Evolutionary conservation across 352 stramenopile species (phyloP), one percentile per base, ranked within the genome.

Genomic region (Phytophthora tentaculata): DNA sequence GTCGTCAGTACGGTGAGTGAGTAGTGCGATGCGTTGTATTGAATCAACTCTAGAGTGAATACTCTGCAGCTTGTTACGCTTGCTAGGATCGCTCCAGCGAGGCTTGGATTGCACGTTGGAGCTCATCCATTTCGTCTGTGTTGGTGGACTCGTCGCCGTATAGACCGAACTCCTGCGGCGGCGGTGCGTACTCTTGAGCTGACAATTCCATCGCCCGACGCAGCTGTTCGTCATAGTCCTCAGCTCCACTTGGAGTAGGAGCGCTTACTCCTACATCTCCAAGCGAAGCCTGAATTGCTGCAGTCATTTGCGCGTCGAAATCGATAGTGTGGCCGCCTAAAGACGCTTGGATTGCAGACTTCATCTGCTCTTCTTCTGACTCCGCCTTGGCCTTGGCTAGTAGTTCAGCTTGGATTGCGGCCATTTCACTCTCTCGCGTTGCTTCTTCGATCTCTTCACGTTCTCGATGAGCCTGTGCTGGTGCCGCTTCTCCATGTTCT

Each of bases 71-170:
- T 32, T 14, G 29, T 14, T 29, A 47, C 58, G 45, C 47, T 17
- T 10, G 9, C 56, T 20, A 91, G 13, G 76, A 74, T 56, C 87
- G 74, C 47, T 86, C 62, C 39, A 95, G 60, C 20, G 88, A 95
- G 19, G 82, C 83, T 57, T 93, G 85, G 48, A 95, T 94, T n/a
- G 88, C 88, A 24, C 77, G 84, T 51, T 94, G 88, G 22, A 95
- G 72, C 49, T 92, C 85, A 49, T 92, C 86, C 68, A 90, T 82
- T 51, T 92, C 82, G 61, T 95, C 88, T 24, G 64, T 76, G 37
- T 82, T 76, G 16, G 47, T 50, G 1, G 60, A 71, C 1, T 76
- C 59, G 22, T 70, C 58, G 2, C 39, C 61, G 5, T 67, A 61
- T 20, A 74, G 47, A 39, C 43, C 63, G 28, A 75, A 70, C 14